These are phyloP conservation scores for Parachlorella kessleri DNA, from an alignment of 139 green algal genomes.

Conservation along the genomic window DNA sequence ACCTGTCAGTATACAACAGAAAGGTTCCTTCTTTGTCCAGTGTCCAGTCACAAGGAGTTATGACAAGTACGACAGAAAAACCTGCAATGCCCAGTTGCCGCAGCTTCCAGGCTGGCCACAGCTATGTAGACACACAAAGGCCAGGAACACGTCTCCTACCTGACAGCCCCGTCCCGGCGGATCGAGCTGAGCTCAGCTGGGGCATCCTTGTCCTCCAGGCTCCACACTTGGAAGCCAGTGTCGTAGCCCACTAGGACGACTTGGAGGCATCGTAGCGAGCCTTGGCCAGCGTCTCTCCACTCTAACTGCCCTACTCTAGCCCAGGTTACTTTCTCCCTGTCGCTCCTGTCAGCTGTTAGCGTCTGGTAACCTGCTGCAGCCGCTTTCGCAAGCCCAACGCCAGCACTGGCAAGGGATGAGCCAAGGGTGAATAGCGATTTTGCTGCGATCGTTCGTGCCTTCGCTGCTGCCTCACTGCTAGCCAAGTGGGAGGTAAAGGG, in stretches of 20 bases:
- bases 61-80: too few relatives aligned
- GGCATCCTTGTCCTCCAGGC: constrained; percentile 10
- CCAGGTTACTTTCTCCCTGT: constrained; percentile 24
- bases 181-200: constrained; percentile 36
- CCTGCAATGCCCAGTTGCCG: not conserved
- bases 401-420: not conserved
- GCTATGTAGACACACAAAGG: not conserved
- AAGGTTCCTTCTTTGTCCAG: too few relatives aligned
- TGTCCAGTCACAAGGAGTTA: too few relatives aligned
- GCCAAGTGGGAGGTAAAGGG: too few relatives aligned
- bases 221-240: constrained; percentile 53
- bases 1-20: not conserved
- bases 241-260: constrained; percentile 42
- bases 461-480: too few relatives aligned
- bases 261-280: not conserved
- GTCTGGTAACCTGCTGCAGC: not conserved
- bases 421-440: not conserved
- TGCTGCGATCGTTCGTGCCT: not conserved
- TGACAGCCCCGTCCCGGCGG: constrained; percentile 38
- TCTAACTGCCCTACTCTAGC: constrained; percentile 28
- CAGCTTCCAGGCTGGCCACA: not conserved
- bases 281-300: not conserved
- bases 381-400: not conserved
- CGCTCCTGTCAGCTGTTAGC: constrained; percentile 8
- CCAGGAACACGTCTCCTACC: constrained; percentile 5